Percentiles rank a stretch among this genome's conserved stretches.
Conservation (phyloP, 2,329 filamentous ascomycete genomes). For the Hymenotorrendiella dingleyae region DNA sequence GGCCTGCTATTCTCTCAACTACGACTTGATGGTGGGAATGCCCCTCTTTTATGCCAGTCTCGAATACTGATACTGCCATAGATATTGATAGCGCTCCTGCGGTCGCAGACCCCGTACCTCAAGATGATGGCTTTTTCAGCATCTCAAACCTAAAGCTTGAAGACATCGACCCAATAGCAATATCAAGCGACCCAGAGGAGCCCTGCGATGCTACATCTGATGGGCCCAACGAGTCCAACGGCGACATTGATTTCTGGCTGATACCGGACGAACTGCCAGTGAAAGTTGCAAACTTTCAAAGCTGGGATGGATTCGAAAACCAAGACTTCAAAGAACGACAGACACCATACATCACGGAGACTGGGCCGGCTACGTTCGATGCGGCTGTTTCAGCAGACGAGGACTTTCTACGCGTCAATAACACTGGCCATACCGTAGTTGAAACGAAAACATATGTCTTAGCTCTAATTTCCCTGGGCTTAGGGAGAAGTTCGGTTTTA, state of each 20-base stretch:
- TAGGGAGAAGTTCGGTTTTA: constrained; percentile 67
- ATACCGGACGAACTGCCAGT: constrained; percentile 30
- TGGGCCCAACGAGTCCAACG: constrained; percentile 3
- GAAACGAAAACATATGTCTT: constrained; percentile 44
- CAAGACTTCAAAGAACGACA: constrained; percentile 33
- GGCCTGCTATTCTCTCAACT: constrained; percentile 28
- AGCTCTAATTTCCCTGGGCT: constrained; percentile 58
- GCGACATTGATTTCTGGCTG: constrained; percentile 42
- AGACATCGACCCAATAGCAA: constrained; percentile 8
- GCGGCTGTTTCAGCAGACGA: constrained; percentile 43
- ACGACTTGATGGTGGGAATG: constrained; percentile 24
- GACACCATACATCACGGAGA: constrained; percentile 61
- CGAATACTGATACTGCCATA: constrained; percentile 7
- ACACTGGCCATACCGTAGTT: constrained; percentile 38
- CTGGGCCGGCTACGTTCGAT: constrained; percentile 60
- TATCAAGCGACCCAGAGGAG: constrained; percentile 3
- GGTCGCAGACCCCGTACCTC: constrained; percentile 12
- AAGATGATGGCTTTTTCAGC: constrained; percentile 25
- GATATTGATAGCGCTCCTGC: constrained; percentile 26
- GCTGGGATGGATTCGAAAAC: constrained; percentile 63
- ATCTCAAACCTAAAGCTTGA: constrained; percentile 24
- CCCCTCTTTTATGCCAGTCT: background rate
- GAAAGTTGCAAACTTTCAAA: constrained; percentile 43
- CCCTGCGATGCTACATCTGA: background rate
- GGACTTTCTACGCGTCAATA: constrained; percentile 37